Percentiles rank a stretch among this genome's conserved stretches.
phyloP scores from a whole-genome alignment of 202 grass and related monocot genomes.

The Musa balbisiana region DNA sequence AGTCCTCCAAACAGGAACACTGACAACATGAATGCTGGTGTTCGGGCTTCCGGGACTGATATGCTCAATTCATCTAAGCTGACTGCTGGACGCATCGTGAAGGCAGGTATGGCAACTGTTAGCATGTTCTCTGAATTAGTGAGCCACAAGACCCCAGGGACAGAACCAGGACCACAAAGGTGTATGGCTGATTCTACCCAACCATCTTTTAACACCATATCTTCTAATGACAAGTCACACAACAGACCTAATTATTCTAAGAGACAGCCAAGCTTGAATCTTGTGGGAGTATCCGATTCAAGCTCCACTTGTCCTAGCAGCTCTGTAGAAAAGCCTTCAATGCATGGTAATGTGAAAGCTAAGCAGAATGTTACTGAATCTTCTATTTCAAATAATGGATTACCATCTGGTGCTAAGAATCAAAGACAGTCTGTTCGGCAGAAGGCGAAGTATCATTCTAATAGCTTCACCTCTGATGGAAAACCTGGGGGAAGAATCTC shows the following conservation, averaged over 20 bases:
- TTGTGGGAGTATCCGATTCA: background rate
- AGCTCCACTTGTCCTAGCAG: conserved; percentile 22
- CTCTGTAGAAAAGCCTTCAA: conserved; percentile 31
- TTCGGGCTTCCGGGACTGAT: conserved; percentile 30
- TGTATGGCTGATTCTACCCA: conserved; percentile 41
- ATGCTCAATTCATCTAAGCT: conserved; percentile 39
- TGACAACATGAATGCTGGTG: conserved; percentile 7
- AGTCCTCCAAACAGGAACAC: conserved; percentile 27
- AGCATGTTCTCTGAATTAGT: conserved; percentile 51
- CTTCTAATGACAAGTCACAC: conserved; percentile 35
- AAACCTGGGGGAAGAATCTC: conserved; percentile 31
- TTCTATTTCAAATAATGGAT: conserved; percentile 29
- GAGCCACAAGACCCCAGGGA: conserved; percentile 30
- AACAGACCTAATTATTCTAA: conserved; percentile 37
- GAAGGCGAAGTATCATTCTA: conserved; percentile 33
- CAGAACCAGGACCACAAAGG: conserved; percentile 30
- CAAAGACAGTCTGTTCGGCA: conserved; percentile 34
- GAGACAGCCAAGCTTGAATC: conserved; percentile 16
- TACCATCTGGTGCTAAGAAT: conserved; percentile 32
- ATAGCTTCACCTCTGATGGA: conserved; percentile 39
- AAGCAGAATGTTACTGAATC: conserved; percentile 40
- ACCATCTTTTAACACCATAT: conserved; percentile 27
- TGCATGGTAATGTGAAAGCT: conserved; percentile 34
- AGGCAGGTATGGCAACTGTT: conserved; percentile 42
- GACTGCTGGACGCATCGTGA: conserved; percentile 32